These are phyloP conservation scores for Alternaria brassicae DNA, from an alignment of 2,329 filamentous ascomycete species.

Conservation along the genomic window DNA sequence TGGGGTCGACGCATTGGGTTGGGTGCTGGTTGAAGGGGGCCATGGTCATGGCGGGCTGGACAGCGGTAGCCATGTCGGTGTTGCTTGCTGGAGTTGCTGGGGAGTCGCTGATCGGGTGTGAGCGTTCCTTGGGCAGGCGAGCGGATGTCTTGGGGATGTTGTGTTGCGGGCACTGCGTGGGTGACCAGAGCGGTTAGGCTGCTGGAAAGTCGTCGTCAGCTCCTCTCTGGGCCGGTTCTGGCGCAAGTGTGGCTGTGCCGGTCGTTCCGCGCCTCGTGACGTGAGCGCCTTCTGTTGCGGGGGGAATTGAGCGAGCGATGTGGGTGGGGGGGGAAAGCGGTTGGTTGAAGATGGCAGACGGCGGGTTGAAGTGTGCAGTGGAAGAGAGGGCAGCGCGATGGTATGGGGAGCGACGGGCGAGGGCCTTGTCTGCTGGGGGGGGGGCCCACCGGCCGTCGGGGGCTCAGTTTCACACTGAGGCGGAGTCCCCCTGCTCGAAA, in stretches of 20 bases:
- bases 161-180: slow-evolving; percentile 25
- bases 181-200: slow-evolving; percentile 42
- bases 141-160: slow-evolving; percentile 31
- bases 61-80: slow-evolving; percentile 45
- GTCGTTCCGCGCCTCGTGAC: slow-evolving; percentile 1
- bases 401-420: slow-evolving; percentile 7
- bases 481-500: slow-evolving; percentile 22
- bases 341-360: neutral
- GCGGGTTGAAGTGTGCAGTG: slow-evolving; percentile 2
- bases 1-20: slow-evolving; percentile 51
- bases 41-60: slow-evolving; percentile 48
- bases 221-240: slow-evolving; percentile 42
- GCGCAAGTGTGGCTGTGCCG: slow-evolving; percentile 43
- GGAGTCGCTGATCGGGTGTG: slow-evolving; percentile 19
- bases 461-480: slow-evolving; percentile 30
- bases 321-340: neutral
- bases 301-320: neutral
- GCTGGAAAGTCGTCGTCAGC: slow-evolving; percentile 47
- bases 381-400: slow-evolving; percentile 11
- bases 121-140: slow-evolving; percentile 38
- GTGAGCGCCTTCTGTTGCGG: neutral
- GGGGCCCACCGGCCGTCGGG: slow-evolving; percentile 28
- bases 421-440: slow-evolving; percentile 35
- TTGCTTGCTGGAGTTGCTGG: slow-evolving; percentile 19
- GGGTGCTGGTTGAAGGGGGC: slow-evolving; percentile 40